Evolutionary conservation across 257 asterid genomes (phyloP).

Genomic region (Ilex asprella): DNA sequence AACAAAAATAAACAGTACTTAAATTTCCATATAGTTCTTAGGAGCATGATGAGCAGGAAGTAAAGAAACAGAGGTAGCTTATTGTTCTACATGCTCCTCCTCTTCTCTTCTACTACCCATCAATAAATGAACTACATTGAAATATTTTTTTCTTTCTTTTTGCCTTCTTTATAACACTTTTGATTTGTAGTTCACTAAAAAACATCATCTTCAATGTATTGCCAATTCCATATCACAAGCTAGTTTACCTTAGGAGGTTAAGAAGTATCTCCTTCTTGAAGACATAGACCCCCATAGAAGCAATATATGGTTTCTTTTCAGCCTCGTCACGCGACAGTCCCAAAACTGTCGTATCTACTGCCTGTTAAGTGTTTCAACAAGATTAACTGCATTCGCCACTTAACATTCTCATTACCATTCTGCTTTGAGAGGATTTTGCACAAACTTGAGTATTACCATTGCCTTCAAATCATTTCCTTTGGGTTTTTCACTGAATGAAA

Average conservation of each 20-base stretch:
- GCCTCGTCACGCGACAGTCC: constrained; percentile 45
- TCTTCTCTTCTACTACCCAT: too few species aligned
- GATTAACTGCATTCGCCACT: constrained; percentile 5
- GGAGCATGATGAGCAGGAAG: not conserved
- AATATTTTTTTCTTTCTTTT: too few species aligned
- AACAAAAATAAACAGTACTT: constrained; percentile 9
- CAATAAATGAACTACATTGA: too few species aligned
- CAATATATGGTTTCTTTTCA: constrained; percentile 65
- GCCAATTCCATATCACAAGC: too few species aligned
- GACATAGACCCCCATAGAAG: constrained; percentile 98
- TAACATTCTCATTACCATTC: not conserved
- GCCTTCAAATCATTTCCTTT: constrained; percentile 74
- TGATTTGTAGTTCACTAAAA: too few species aligned
- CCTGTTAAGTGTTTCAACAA: constrained; percentile 40
- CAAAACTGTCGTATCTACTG: constrained; percentile 83
- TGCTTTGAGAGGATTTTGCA: constrained; percentile 6
- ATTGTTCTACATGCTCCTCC: too few species aligned
- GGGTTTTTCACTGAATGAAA: constrained; percentile 81
- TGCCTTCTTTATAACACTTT: too few species aligned
- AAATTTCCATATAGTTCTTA: constrained; percentile 5
- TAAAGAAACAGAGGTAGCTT: too few species aligned
- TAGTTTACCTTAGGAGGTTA: constrained; percentile 60
- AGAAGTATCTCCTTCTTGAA: constrained; percentile 92
- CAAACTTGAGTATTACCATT: constrained; percentile 49
- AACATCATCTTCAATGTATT: not conserved